Percentiles rank a stretch among this genome's conserved stretches.
phyloP scores from a whole-genome alignment of 2,329 filamentous ascomycete species.

The Ascochyta viciae-villosae region DNA sequence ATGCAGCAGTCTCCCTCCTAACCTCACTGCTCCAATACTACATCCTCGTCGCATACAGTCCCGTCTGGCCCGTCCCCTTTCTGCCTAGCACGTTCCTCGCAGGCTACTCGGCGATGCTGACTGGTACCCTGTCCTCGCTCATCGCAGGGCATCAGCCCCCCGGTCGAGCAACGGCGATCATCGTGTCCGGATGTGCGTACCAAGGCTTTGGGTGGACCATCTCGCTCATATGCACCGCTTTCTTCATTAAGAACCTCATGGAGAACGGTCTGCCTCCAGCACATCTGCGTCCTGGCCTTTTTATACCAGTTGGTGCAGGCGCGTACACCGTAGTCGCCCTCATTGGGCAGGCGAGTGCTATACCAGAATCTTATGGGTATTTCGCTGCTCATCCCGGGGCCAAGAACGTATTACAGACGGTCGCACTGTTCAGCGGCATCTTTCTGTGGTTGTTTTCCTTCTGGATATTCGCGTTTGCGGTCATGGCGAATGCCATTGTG shows the following conservation, averaged over 20 bases:
- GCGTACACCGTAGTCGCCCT: slow-evolving; percentile 74
- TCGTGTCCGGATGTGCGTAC: slow-evolving; percentile 69
- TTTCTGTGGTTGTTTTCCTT: slow-evolving; percentile 68
- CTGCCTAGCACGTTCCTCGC: slow-evolving; percentile 75
- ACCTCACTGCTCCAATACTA: slow-evolving; percentile 60
- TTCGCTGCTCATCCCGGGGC: slow-evolving; percentile 29
- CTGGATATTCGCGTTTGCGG: slow-evolving; percentile 58
- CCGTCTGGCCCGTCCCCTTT: slow-evolving; percentile 67
- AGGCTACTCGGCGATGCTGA: slow-evolving; percentile 72
- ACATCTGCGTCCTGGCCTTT: slow-evolving; percentile 70
- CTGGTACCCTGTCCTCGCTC: slow-evolving; percentile 71
- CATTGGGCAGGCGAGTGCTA: slow-evolving; percentile 67
- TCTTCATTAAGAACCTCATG: slow-evolving; percentile 72
- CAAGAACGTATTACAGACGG: slow-evolving; percentile 46
- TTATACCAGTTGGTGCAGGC: slow-evolving; percentile 75
- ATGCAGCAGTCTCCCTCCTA: slow-evolving; percentile 45
- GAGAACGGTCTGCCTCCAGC: slow-evolving; percentile 65
- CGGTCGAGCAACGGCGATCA: slow-evolving; percentile 63
- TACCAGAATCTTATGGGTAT: slow-evolving; percentile 48
- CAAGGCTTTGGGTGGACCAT: slow-evolving; percentile 73
- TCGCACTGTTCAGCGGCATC: slow-evolving; percentile 56
- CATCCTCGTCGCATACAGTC: slow-evolving; percentile 65
- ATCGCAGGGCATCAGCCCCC: slow-evolving; percentile 66
- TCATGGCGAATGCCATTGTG: slow-evolving; percentile 33
- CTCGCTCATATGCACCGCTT: slow-evolving; percentile 70